Base-by-base conservation (phyloP, 225 moss, liverwort and hornwort genomes). In the Asterella californica region DNA sequence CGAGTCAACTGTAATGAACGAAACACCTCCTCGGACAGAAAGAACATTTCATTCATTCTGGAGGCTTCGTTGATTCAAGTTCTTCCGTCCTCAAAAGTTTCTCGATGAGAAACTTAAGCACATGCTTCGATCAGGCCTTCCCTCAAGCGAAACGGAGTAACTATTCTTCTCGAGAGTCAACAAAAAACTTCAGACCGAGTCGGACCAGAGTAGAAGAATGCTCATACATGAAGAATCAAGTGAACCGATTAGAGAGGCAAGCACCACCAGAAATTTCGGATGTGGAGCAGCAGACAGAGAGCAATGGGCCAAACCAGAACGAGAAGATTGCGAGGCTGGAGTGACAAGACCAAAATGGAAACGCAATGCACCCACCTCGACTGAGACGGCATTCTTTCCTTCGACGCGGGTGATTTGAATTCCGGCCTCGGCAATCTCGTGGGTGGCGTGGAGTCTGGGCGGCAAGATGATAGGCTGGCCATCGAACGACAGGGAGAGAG, bases 321-420 rank as follows among this genome's bases (percentile, higher is more conserved):
- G 22, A 22, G 10, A 22, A 55, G 55, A 55, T 3, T 15, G 55
- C 15, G 11, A 55, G 11, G 2, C 18, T 25, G 11, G 27, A 10
- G 24, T 2, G 25, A 27, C 10, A 10, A 25, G n/a, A 29, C 34
- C 9, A 7, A 4, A 0, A 36, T 0, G 14, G 34, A 68, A 37
- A 55, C 18, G 22, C 7, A 68, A 21, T 12, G 4, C 36, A 76
- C 82, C n/a, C 14, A 88, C 88, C 80, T 89, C 83, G 10, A 89
- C 30, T 9, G 80, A 63, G 53, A 89, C 49, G 21, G 86, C 80
- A 59, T 89, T 89, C 73, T 84, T 86, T 27, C 84, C 88, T 21
- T 82, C 76, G 7, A 78, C 83, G 74, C 88, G 86, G 37, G 47
- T 72, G 50, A 89, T 83, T 71, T 46, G 79, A 32, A 86, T 29